Evolutionary conservation across 2,329 filamentous ascomycete genomes (phyloP).

Genomic region (Epichloe uncinata): DNA sequence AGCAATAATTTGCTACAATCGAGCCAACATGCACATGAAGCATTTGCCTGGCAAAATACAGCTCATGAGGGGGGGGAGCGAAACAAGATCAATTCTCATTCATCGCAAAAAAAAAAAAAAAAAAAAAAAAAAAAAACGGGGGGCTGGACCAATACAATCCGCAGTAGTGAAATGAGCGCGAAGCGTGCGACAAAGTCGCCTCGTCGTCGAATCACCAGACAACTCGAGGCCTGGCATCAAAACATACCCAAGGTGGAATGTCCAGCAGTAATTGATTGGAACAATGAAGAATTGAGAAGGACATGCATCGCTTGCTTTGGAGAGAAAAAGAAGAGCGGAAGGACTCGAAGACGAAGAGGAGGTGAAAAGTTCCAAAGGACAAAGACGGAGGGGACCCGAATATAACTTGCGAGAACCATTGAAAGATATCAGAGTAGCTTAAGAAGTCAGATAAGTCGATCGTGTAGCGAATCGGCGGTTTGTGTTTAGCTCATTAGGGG

Average conservation of each 20-base stretch:
- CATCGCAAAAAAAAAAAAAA: constrained; percentile 5
- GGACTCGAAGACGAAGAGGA: not conserved
- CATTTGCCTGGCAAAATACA: not conserved
- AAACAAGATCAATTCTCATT: not conserved
- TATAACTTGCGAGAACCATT: not conserved
- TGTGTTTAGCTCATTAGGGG: constrained; percentile 14
- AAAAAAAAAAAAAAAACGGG: constrained; percentile 14
- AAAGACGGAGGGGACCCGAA: not conserved
- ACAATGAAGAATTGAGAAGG: not conserved
- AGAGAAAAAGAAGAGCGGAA: constrained; percentile 10
- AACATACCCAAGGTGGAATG: constrained; percentile 1
- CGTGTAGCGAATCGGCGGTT: not conserved
- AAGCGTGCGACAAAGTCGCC: constrained; percentile 8
- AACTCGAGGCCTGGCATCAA: constrained; percentile 9
- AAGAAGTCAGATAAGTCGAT: not conserved
- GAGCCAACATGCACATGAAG: not conserved
- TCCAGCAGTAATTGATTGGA: not conserved
- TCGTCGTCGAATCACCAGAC: constrained; percentile 13
- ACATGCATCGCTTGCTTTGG: constrained; percentile 9
- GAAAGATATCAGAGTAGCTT: not conserved
- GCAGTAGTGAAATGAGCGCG: not conserved
- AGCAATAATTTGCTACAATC: not conserved
- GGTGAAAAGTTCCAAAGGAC: not conserved
- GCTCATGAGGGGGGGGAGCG: not conserved
- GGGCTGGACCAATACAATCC: constrained; percentile 7